Evolutionary conservation across 257 asterid genomes (phyloP).

Genomic region (Petrea volubilis): DNA sequence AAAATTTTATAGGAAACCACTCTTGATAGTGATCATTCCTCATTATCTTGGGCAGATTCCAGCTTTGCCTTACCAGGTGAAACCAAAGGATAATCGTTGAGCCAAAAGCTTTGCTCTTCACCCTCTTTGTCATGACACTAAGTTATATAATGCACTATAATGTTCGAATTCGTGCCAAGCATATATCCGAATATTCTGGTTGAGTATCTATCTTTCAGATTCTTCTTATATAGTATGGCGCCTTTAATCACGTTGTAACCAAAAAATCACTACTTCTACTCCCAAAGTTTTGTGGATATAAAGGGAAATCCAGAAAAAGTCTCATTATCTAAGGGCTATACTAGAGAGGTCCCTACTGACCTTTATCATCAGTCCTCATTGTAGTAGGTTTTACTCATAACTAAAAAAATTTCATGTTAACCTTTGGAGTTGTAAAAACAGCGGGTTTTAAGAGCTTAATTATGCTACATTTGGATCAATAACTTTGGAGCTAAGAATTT

Average conservation of each 20-base stretch:
- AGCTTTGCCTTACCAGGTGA: conserved; percentile 24
- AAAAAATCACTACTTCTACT: conserved; percentile 2
- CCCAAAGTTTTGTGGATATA: conserved; percentile 1
- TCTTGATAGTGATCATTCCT: background rate
- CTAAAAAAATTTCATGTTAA: background rate
- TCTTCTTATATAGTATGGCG: conserved; percentile 1
- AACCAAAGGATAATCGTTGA: conserved; percentile 12
- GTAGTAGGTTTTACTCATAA: background rate
- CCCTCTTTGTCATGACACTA: conserved; percentile 8
- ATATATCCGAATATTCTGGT: conserved; percentile 20
- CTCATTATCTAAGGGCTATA: background rate
- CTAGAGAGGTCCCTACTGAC: background rate
- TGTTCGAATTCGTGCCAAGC: background rate
- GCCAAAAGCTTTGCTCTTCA: conserved; percentile 6
- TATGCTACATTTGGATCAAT: too few relatives aligned
- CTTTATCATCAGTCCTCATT: background rate
- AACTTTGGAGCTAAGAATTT: too few relatives aligned
- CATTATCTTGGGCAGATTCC: conserved; percentile 1
- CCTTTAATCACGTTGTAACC: background rate
- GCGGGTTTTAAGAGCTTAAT: background rate
- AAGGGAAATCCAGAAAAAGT: background rate
- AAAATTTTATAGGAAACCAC: too few relatives aligned
- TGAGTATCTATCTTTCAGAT: conserved; percentile 4
- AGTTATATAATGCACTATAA: conserved; percentile 27
- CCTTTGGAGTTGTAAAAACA: background rate